Conservation (phyloP, 176 grass and related monocot species). For the Cenchrus americanus region DNA sequence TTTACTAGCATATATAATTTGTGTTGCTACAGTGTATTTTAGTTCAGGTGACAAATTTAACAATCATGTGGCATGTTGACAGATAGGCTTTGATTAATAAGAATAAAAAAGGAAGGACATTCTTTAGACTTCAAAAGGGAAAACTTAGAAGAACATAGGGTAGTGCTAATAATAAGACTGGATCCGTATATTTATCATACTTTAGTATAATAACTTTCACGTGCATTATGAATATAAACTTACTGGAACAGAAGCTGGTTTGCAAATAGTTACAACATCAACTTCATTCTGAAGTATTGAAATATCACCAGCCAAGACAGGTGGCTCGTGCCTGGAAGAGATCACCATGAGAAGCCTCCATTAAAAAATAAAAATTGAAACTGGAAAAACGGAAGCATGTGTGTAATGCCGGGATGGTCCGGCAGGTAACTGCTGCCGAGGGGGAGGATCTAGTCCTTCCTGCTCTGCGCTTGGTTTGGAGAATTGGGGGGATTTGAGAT, state of each 20-base stretch:
- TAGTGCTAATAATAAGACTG: conserved; percentile 12
- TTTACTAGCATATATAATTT: conserved; percentile 20
- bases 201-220: not conserved
- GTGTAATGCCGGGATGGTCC: no score
- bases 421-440: no score
- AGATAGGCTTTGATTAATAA: not conserved
- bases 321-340: conserved; percentile 85
- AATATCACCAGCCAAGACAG: conserved; percentile 78
- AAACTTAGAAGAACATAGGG: not conserved
- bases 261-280: conserved; percentile 91
- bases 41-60: conserved; percentile 17
- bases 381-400: conserved; percentile 23
- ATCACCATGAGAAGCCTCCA: conserved; percentile 21
- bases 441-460: no score
- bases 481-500: no score
- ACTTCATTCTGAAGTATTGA: conserved; percentile 76
- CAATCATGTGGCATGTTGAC: conserved; percentile 1
- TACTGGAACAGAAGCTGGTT: conserved; percentile 94
- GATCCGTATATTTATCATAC: conserved; percentile 1
- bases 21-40: conserved; percentile 5
- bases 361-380: conserved; percentile 5
- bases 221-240: conserved; percentile 37
- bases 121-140: not conserved
- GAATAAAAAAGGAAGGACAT: not conserved
- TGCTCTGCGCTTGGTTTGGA: no score